Evolutionary conservation across 768 basidiomycete species (phyloP), one percentile per base, ranked within the genome.

Genomic region (Amanita thiersii): DNA sequence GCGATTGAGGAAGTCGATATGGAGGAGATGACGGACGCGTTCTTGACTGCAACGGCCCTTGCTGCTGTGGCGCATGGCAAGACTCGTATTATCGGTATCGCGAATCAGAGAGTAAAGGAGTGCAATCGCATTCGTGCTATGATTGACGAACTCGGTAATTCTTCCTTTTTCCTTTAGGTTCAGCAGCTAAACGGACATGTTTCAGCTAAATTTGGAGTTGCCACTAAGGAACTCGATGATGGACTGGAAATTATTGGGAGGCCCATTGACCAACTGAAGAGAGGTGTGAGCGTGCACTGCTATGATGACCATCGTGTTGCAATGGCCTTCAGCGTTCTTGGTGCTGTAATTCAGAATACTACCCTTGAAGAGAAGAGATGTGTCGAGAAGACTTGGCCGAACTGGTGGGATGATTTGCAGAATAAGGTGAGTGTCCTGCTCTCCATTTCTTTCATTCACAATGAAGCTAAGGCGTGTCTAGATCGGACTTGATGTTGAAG

Each of bases 21-120:
- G 96, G 91, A 96, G 61, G 81, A 84, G n/a, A 98, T 99, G 96
- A 99, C 96, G 5, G 96, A 99, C 58, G 96, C 94, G 15, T 99
- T 99, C 69, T 73, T 98, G 65, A 97, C 93, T 2, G 94, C 96
- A 6, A 86, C 80, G 8, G 92, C 84, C 5, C 66, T 99, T 14
- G 93, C 90, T 39, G 94, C 96, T 42, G 86, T 96, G 15, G 67
- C 79, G 0, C 58, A 60, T 29, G 79, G 76, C 7, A 77, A 78
- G 49, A 85, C 91, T 6, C 72, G 89, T 46, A 97, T 99, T 50
- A 57, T 85, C 37, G 93, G 96, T 1, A 98, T 99, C 49, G 93
- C 94, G 26, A 99, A 98, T 55, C 94, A 99, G 67, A 68, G 94
- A 14, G 96, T 99, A 43, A 98, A 99, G 65, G 96, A 99, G 57